Evolutionary conservation across 2,329 filamentous ascomycete genomes (phyloP), one percentile per base, ranked within the genome.

Genomic region (Sporothrix sp.): DNA sequence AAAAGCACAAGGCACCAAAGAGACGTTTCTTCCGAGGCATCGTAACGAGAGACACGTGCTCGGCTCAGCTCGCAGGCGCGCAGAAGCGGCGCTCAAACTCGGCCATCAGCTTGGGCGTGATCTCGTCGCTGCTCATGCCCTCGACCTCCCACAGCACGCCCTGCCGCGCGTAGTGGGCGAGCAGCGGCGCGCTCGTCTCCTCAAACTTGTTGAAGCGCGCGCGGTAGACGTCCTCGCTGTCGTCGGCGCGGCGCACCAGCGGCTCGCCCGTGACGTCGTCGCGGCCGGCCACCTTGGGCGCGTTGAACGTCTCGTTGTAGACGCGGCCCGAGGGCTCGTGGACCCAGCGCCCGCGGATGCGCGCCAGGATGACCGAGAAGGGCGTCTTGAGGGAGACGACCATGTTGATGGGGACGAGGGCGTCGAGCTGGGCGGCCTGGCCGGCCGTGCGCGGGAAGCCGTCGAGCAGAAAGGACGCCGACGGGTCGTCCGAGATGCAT

Each of bases 281-380:
- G 58, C 75, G 79, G 23, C 93, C 91, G 0, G 80, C 68, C 1
- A 90, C 81, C 58, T 83, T 84, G 1, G 93, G 93, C 7, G 85
- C 77, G 63, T 97, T 89, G 72, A 95, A 98, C 0, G 82, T 82
- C 2, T 89, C 94, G 66, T 98, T 98, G 73, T 98, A 98, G 14
- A 96, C 85, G 25, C 93, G 78, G 1, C 93, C 93, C 0, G 88
- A 95, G 0, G 88, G 82, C 61, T 86, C 85, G 67, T 98, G 93
- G 36, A 96, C 84, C 90, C 90, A 96, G 52, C 93, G 84, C 47
- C 88, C 89, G 38, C 86, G 81, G 59, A 98, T 96, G 50, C 93
- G 85, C 59, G 89, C 81, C 57, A 97, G 76, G 54, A 98, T 89
- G 54, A 96, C 87, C 8, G 84, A 79, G 30, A 86, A 79, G 0